Base-by-base conservation (phyloP, 1,139 yeast species). In the Wickerhamiella pararugosa region DNA sequence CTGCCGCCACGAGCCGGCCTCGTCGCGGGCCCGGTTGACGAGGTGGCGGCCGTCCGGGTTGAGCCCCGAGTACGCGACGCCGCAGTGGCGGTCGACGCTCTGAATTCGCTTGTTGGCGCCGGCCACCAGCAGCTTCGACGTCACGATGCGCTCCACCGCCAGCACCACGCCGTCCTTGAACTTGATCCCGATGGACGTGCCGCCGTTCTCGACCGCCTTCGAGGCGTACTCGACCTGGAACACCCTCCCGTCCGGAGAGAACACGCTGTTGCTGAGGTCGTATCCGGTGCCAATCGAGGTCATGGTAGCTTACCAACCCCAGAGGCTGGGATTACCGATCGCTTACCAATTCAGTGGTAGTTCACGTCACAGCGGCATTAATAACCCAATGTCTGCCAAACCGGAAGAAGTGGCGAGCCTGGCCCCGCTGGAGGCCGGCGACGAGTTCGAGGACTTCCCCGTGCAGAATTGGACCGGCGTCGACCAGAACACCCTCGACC, bases 161-260 rank as follows among this genome's bases (percentile, higher is more conserved):
- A 90, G 71, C 11, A 90, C 95, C 37, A 92, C 73, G 39, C 98
- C 98, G 58, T 90, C 97, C 54, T 75, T 74, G 63, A 83, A 84
- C 60, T 82, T 81, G 59, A 92, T 79, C 34, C 97, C 99, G 52
- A 92, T 71, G 28, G 96, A 79, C 0, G 98, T 90, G 9, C 96
- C 92, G 36, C 95, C 96, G 58, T 86, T 87, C 62, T 92, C 98
- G 6, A 90, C 97, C 1, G 98, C 98, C 62, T 92, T 92, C 59
- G 81, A 72, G 36, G 99, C 99, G 56, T 92, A 92, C 64, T 92
- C 98, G 25, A 90, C 98, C 64, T 92, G 99, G 66, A 92, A 92
- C 64, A 87, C 90, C 65, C 98, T 76, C 42, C 99, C 99, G 62
- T 92, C 98, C 60, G 79, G 75, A 11, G 74, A 65, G 57, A 53